A percentile compares a stretch with the other conserved stretches of the same genome.
Evolutionary conservation across 495 filamentous ascomycete species (phyloP).

Genomic region (Hamigera avellanea): DNA sequence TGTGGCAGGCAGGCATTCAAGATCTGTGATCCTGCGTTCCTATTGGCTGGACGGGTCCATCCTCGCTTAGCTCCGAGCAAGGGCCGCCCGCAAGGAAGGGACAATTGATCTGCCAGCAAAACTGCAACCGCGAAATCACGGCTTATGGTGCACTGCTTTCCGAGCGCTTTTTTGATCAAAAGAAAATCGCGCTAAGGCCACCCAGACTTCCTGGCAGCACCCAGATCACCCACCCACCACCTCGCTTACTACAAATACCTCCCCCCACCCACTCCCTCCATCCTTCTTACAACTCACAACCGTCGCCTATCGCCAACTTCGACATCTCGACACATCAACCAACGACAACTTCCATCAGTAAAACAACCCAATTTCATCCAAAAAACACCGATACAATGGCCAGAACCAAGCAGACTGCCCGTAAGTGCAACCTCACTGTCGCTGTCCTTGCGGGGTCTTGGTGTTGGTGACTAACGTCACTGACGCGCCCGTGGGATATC

Average conservation of each 20-base stretch:
- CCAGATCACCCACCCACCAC: slow-evolving; percentile 32
- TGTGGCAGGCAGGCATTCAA: slow-evolving; percentile 18
- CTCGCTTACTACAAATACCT: slow-evolving; percentile 38
- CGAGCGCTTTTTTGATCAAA: slow-evolving; percentile 24
- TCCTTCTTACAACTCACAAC: slow-evolving; percentile 36
- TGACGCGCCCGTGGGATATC: slow-evolving; percentile 15
- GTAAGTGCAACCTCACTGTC: slow-evolving; percentile 43
- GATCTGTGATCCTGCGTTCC: slow-evolving; percentile 28
- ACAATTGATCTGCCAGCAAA: slow-evolving; percentile 22
- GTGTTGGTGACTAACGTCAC: slow-evolving; percentile 5
- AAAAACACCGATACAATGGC: slow-evolving; percentile 60
- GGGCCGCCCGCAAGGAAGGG: slow-evolving; percentile 3
- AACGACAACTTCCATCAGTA: slow-evolving; percentile 29
- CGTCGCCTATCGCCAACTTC: slow-evolving; percentile 31
- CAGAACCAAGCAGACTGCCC: slow-evolving; percentile 99
- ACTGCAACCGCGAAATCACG: slow-evolving; percentile 19
- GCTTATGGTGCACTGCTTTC: slow-evolving; percentile 28
- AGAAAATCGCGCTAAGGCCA: slow-evolving; percentile 13
- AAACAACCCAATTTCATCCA: slow-evolving; percentile 34
- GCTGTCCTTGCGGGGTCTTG: slow-evolving; percentile 7
- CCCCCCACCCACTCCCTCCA: slow-evolving; percentile 37
- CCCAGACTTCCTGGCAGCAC: slow-evolving; percentile 15
- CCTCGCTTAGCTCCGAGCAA: slow-evolving; percentile 36
- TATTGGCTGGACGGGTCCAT: slow-evolving; percentile 22
- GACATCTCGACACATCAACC: slow-evolving; percentile 21